phyloP scores from a whole-genome alignment of 345 rosid species.

The Microcos paniculata region DNA sequence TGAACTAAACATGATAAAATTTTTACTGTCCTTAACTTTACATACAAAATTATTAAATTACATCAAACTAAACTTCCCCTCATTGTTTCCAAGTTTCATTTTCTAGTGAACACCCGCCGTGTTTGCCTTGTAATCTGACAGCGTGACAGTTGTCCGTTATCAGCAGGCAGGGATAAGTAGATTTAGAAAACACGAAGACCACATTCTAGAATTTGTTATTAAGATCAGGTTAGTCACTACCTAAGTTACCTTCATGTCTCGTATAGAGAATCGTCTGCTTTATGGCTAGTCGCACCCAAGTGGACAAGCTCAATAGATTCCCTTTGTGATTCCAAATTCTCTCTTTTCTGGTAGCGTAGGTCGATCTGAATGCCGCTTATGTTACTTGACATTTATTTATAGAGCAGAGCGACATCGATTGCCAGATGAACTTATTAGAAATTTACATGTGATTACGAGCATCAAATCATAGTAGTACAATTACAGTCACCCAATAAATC shows the following conservation, averaged over 20 bases:
- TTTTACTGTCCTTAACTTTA: no score
- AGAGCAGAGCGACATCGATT: neutral
- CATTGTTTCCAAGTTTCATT: no score
- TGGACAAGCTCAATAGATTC: neutral
- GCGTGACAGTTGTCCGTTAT: no score
- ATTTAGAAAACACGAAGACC: no score
- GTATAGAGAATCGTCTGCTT: neutral
- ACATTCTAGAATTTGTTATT: neutral
- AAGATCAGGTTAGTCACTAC: neutral
- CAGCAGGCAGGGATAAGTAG: neutral
- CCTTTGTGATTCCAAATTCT: neutral
- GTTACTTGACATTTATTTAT: no score
- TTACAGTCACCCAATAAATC: slow-evolving; percentile 39
- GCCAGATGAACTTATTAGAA: slow-evolving; percentile 37
- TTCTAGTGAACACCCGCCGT: no score
- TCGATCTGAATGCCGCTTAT: neutral
- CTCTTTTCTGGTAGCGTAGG: neutral
- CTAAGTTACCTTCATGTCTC: neutral
- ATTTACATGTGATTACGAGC: slow-evolving; percentile 53
- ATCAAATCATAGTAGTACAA: slow-evolving; percentile 22
- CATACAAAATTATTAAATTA: no score
- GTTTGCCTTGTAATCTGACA: no score
- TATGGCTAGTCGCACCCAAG: neutral
- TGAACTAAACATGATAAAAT: no score
- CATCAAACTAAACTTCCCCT: no score